phyloP scores from a whole-genome alignment of 2,329 filamentous ascomycete genomes.

The Pseudogymnoascus sp. region DNA sequence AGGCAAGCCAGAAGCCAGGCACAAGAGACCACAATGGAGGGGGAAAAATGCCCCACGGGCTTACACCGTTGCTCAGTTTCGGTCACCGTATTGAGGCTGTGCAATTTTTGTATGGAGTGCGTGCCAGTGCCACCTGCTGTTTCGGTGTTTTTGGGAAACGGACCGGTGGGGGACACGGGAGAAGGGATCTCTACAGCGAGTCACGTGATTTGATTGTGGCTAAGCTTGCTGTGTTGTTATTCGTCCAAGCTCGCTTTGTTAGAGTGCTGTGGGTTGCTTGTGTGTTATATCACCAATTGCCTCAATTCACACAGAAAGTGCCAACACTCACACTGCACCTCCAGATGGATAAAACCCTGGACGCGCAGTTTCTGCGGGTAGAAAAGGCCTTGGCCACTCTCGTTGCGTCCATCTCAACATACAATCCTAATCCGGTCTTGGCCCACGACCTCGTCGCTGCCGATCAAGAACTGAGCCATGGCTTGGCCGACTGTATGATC shows the following conservation, averaged over 20 bases:
- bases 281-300: neutral
- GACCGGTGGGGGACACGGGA: neutral
- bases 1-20: conserved; percentile 5
- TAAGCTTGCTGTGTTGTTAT: neutral
- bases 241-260: neutral
- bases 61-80: conserved; percentile 3
- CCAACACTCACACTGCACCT: neutral
- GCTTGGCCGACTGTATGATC: conserved; percentile 53
- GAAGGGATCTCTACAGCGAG: too few species aligned
- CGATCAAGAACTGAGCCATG: conserved; percentile 57
- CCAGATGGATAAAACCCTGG: conserved; percentile 53
- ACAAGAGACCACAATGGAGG: conserved; percentile 1
- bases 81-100: conserved; percentile 12
- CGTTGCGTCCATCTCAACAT: conserved; percentile 73
- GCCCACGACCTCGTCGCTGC: conserved; percentile 63
- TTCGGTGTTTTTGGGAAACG: neutral
- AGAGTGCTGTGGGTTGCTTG: neutral
- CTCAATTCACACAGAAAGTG: neutral
- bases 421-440: conserved; percentile 62
- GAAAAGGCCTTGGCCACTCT: conserved; percentile 59
- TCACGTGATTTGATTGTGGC: neutral
- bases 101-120: neutral
- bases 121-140: neutral
- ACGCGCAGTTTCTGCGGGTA: conserved; percentile 55
- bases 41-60: conserved; percentile 2